phyloP scores from a whole-genome alignment of 2,329 filamentous ascomycete species.

The Phaeosphaeriaceae sp. region DNA sequence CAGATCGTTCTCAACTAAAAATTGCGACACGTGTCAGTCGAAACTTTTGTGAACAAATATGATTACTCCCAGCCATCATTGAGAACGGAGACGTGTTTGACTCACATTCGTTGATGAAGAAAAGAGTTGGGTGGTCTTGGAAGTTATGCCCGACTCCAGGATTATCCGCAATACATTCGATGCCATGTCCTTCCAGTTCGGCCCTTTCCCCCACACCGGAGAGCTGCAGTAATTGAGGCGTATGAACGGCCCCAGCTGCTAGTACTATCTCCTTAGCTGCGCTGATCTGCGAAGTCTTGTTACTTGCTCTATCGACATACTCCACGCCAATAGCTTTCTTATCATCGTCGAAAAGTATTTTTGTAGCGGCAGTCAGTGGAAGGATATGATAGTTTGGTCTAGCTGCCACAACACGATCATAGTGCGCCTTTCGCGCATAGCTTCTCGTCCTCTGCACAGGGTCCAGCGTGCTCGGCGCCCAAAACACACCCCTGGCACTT shows the following conservation, averaged over 20 bases:
- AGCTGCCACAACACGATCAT: constrained; percentile 30
- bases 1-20: constrained; percentile 15
- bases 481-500: constrained; percentile 41
- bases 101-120: constrained; percentile 31
- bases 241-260: constrained; percentile 65
- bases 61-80: no score
- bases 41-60: no score
- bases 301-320: constrained; percentile 11
- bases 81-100: neutral
- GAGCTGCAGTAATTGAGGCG: constrained; percentile 69
- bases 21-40: neutral
- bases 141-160: constrained; percentile 39
- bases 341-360: constrained; percentile 22
- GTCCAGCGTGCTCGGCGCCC: constrained; percentile 35
- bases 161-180: constrained; percentile 24
- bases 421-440: constrained; percentile 39
- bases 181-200: constrained; percentile 17
- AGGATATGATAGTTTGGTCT: constrained; percentile 43
- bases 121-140: constrained; percentile 33
- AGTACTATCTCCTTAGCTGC: constrained; percentile 62
- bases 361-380: constrained; percentile 23
- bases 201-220: constrained; percentile 62
- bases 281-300: constrained; percentile 10
- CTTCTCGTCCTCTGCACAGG: constrained; percentile 38
- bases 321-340: constrained; percentile 28